A percentile compares a stretch with the other conserved stretches of the same genome.
These are phyloP conservation scores for Fusarium torreyae DNA, from an alignment of 2,329 filamentous ascomycete genomes.

Conservation along the genomic window DNA sequence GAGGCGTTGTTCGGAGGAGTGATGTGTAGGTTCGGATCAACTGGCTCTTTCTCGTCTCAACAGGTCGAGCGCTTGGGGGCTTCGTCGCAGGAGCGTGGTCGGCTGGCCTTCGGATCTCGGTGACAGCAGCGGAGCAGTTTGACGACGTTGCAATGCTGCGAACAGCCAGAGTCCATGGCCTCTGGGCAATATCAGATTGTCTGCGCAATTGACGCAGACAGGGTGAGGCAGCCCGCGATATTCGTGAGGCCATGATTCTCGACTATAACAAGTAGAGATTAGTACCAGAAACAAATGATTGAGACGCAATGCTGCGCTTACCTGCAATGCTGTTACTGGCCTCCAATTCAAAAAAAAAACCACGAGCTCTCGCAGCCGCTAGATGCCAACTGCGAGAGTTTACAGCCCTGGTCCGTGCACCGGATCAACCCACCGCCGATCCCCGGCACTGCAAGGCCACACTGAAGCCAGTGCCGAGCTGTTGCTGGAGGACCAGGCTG, in stretches of 20 bases:
- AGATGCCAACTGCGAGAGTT: conserved; percentile 26
- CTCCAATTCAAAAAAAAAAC: conserved; percentile 46
- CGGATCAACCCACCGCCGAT: conserved; percentile 48
- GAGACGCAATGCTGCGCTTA: conserved; percentile 21
- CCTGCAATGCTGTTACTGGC: conserved; percentile 20
- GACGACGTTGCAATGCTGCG: conserved; percentile 51
- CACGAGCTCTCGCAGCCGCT: conserved; percentile 19
- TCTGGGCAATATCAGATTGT: conserved; percentile 31
- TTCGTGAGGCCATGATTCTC: conserved; percentile 44
- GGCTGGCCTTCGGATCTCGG: conserved; percentile 56
- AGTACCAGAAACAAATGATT: conserved; percentile 2
- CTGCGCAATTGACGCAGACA: conserved; percentile 49
- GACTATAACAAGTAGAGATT: background rate
- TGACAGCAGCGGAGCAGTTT: conserved; percentile 46
- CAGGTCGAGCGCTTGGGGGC: conserved; percentile 87
- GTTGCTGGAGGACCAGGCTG: conserved; percentile 44
- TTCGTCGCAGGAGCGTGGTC: conserved; percentile 77
- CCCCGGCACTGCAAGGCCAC: conserved; percentile 28
- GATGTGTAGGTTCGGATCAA: conserved; percentile 89
- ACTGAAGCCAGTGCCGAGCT: conserved; percentile 35
- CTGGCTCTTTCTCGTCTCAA: conserved; percentile 92
- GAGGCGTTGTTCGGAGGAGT: conserved; percentile 84
- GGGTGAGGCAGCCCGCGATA: conserved; percentile 39
- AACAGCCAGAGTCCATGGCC: conserved; percentile 40
- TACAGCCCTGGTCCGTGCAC: conserved; percentile 33